A percentile compares a stretch with the other conserved stretches of the same genome.
Evolutionary conservation across 2,329 filamentous ascomycete genomes (phyloP).

Genomic region (Ophiostoma ips): DNA sequence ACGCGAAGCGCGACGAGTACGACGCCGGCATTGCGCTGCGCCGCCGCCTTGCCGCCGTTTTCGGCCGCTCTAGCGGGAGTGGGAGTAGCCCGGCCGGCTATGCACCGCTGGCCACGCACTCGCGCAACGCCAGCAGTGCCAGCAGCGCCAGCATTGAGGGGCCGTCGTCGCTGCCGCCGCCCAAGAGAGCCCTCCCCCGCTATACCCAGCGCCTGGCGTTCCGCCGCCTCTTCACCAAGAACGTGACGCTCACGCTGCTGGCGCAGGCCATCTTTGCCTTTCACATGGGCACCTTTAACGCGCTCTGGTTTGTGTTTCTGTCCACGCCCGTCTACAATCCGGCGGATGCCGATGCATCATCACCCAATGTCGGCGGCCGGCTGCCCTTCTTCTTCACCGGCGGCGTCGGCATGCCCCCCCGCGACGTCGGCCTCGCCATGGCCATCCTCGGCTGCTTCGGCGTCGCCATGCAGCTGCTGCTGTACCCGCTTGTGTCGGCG

Average conservation of each 20-base stretch:
- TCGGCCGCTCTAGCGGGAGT: constrained; percentile 17
- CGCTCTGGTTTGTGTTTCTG: constrained; percentile 63
- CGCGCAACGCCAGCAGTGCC: constrained; percentile 7
- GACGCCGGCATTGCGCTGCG: constrained; percentile 34
- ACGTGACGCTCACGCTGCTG: constrained; percentile 41
- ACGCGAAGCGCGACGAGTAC: constrained; percentile 26
- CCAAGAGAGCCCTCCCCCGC: constrained; percentile 14
- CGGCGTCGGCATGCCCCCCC: constrained; percentile 59
- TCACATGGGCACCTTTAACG: constrained; percentile 63
- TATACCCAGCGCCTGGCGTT: constrained; percentile 38
- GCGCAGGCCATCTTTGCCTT: constrained; percentile 56
- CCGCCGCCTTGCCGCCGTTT: constrained; percentile 19
- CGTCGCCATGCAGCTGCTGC: constrained; percentile 55
- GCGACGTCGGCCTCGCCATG: constrained; percentile 62
- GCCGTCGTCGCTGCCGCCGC: background rate
- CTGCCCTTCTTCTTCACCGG: constrained; percentile 54
- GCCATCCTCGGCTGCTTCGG: constrained; percentile 63
- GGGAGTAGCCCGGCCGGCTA: constrained; percentile 23
- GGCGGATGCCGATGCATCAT: constrained; percentile 10
- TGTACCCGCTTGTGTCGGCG: constrained; percentile 55
- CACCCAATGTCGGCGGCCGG: constrained; percentile 20
- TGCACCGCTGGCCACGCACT: constrained; percentile 20
- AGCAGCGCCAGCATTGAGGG: constrained; percentile 14
- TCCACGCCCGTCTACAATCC: constrained; percentile 51
- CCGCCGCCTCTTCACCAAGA: constrained; percentile 39